Evolutionary conservation across 2,329 filamentous ascomycete genomes (phyloP), one percentile per base, ranked within the genome.

Genomic region (Corynespora cassiicola): DNA sequence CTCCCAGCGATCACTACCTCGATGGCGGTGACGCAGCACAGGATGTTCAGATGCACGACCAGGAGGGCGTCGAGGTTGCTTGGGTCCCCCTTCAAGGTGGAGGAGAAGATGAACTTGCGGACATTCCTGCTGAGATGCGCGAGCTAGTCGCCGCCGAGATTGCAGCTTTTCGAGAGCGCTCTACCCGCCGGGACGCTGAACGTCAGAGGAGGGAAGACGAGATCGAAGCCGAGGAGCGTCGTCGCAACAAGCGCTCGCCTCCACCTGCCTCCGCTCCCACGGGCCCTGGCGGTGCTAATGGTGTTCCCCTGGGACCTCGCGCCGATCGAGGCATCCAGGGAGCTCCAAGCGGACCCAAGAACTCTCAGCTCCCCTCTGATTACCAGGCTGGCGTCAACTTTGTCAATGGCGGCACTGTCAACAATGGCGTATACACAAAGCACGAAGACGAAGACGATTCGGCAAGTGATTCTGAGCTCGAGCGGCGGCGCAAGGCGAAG

Each of bases 101-200:
- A 8, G 61, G 87, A 35, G 94, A 99, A 48, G 95, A 99, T 61
- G 94, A 99, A 61, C 77, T 99, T 28, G 86, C 91, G 14, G 94
- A 99, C 58, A 96, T 99, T 31, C 94, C 94, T 0, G 86, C 89
- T 1, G 94, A 97, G 64, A 95, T 96, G 90, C 85, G 94, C 16
- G 94, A 95, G 64, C 91, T 90, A 0, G 94, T 99, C 11, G 89
- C 94, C 0, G 86, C 86, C 40, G 95, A 99, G 66, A 99, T 99
- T 58, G 85, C 90, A 0, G 88, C 91, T 0, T 99, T 99, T 75
- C 81, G 94, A 50, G 94, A 99, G 52, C 81, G 92, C 14, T 96
- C 92, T 54, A 96, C 85, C 43, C 84, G 87, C 45, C 81, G 92
- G 24, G 94, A 99, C 62, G 74, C 95, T 61, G 94, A 99, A 68